Evolutionary conservation across 2,329 filamentous ascomycete species (phyloP).

Genomic region (Neoscytalidium dimidiatum): DNA sequence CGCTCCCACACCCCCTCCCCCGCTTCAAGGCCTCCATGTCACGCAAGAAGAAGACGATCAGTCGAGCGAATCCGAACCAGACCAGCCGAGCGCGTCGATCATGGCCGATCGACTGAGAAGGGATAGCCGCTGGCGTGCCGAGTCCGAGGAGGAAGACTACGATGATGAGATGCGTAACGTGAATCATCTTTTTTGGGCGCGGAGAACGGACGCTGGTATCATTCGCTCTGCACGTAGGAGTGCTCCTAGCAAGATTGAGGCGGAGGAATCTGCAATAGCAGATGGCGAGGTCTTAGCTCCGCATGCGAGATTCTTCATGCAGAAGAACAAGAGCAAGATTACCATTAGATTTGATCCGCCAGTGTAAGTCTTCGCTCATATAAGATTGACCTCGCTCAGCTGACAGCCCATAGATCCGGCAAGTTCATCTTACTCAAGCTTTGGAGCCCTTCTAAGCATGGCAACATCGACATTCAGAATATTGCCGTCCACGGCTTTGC

Average conservation of each 20-base stretch:
- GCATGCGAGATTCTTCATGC: constrained; percentile 81
- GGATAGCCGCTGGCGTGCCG: constrained; percentile 38
- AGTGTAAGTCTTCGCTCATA: constrained; percentile 52
- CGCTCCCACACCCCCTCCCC: constrained; percentile 10
- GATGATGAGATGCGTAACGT: constrained; percentile 35
- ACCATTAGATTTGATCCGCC: constrained; percentile 84
- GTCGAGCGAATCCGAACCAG: constrained; percentile 33
- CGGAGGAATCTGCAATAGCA: constrained; percentile 27
- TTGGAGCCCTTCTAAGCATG: constrained; percentile 74
- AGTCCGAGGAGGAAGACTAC: constrained; percentile 41
- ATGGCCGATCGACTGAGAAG: constrained; percentile 42
- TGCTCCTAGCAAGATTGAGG: constrained; percentile 37
- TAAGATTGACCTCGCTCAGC: too few species aligned
- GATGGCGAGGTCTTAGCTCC: constrained; percentile 60
- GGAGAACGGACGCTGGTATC: constrained; percentile 20
- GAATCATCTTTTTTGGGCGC: constrained; percentile 40
- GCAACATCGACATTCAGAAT: constrained; percentile 88
- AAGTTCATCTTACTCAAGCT: constrained; percentile 87
- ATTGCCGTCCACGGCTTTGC: constrained; percentile 82
- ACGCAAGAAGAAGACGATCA: constrained; percentile 34
- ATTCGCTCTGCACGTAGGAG: constrained; percentile 31
- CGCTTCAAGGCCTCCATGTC: constrained; percentile 37
- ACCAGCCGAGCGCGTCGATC: constrained; percentile 38
- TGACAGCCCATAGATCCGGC: constrained; percentile 57
- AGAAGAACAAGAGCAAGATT: constrained; percentile 79